Evolutionary conservation across 306 rosid genomes (phyloP).

Genomic region (Ammopiptanthus mongolicus): DNA sequence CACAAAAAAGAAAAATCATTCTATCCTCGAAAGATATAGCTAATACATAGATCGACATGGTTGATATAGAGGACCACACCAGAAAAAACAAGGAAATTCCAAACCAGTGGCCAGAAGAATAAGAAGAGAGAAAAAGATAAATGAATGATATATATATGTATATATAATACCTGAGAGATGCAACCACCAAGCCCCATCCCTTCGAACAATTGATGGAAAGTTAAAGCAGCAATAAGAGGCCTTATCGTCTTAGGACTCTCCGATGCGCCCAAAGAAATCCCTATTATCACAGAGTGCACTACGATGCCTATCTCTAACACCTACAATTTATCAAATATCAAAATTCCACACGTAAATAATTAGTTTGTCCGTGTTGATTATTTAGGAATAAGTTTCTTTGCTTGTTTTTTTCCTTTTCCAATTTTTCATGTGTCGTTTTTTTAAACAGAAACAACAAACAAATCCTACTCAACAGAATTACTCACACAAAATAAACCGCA

Average conservation of each 20-base stretch:
- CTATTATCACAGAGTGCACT: conserved; percentile 57
- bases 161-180: conserved; percentile 47
- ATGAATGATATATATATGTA: not conserved
- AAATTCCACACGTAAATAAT: too few relatives aligned
- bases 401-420: too few relatives aligned
- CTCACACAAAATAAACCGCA: too few relatives aligned
- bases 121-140: not conserved
- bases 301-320: conserved; percentile 60
- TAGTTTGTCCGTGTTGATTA: too few relatives aligned
- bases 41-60: too few relatives aligned
- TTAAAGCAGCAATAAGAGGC: conserved; percentile 46
- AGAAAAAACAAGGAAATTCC: not conserved
- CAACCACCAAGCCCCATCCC: conserved; percentile 69
- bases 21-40: not conserved
- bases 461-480: too few relatives aligned
- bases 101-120: not conserved
- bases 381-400: not conserved
- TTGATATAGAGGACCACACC: not conserved
- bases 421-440: too few relatives aligned
- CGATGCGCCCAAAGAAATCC: conserved; percentile 46
- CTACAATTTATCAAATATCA: conserved; percentile 16
- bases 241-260: conserved; percentile 30
- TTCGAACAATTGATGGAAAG: conserved; percentile 65
- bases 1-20: not conserved
- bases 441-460: too few relatives aligned